A percentile compares a stretch with the other conserved stretches of the same genome.
Evolutionary conservation across 225 moss, liverwort and hornwort genomes (phyloP).

Genomic region (Pleurozium schreberi): DNA sequence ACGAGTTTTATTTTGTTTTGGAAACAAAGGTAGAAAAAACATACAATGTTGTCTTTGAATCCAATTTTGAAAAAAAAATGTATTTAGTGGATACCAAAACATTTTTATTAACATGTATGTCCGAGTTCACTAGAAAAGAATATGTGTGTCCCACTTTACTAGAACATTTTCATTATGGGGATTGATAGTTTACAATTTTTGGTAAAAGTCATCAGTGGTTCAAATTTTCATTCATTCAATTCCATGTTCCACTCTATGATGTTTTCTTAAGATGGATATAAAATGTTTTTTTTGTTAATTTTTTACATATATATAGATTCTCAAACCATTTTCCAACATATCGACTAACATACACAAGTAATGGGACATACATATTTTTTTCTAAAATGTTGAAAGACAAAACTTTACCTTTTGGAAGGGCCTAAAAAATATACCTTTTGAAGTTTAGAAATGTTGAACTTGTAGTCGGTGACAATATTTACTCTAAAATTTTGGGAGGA

Average conservation of each 20-base stretch:
- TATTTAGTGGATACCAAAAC: accelerated
- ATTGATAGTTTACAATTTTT: background rate
- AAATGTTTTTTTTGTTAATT: no score
- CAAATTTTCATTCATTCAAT: background rate
- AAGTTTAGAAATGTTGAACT: background rate
- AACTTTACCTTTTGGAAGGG: background rate
- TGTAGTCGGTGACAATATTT: background rate
- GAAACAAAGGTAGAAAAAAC: background rate
- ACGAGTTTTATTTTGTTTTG: background rate
- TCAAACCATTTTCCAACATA: background rate
- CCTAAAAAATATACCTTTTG: background rate
- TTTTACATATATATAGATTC: no score
- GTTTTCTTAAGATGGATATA: background rate
- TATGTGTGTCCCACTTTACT: no score
- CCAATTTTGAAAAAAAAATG: background rate
- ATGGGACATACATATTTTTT: background rate
- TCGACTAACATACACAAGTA: no score
- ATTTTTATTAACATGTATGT: no score
- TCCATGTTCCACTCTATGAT: background rate
- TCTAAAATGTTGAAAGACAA: background rate
- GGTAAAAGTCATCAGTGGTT: accelerated
- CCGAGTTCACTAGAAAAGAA: no score
- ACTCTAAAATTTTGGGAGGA: background rate
- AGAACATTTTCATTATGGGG: background rate
- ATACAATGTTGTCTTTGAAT: accelerated